Conservation (phyloP, 1,284 basidiomycete genomes). For the Ustilago curta region DNA sequence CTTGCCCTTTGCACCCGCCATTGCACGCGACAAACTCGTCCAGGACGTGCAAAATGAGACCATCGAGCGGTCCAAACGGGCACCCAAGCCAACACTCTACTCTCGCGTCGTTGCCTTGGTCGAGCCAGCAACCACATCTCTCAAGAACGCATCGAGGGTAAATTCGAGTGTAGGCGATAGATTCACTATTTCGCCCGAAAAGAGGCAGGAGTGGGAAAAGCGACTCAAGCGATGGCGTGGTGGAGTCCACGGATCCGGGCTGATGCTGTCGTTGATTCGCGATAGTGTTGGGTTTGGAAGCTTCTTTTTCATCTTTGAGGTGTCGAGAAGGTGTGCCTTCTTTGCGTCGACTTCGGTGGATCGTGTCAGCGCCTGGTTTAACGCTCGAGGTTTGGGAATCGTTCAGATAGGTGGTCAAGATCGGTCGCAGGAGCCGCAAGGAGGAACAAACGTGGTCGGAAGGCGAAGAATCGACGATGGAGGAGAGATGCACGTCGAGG, state of each 20-base stretch:
- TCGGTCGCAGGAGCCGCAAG: not conserved
- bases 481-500: conserved; percentile 40
- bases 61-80: conserved; percentile 35
- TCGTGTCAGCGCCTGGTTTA: conserved; percentile 52
- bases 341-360: conserved; percentile 64
- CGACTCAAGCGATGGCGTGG: conserved; percentile 58
- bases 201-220: conserved; percentile 62
- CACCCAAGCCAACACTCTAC: conserved; percentile 21
- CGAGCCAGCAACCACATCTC: conserved; percentile 30
- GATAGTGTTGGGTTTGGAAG: conserved; percentile 68
- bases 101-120: conserved; percentile 26
- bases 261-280: conserved; percentile 67
- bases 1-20: conserved; percentile 63
- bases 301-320: conserved; percentile 70
- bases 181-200: conserved; percentile 42
- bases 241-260: conserved; percentile 64
- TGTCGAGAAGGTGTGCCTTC: conserved; percentile 65
- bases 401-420: conserved; percentile 8
- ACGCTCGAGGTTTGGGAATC: conserved; percentile 41
- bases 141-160: conserved; percentile 7
- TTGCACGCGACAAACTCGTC: conserved; percentile 45
- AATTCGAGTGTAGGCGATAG: conserved; percentile 16
- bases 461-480: conserved; percentile 18
- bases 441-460: conserved; percentile 27
- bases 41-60: conserved; percentile 52